Evolutionary conservation across 148 eudicot genomes (phyloP).

Genomic region (Suaeda aralocaspica): DNA sequence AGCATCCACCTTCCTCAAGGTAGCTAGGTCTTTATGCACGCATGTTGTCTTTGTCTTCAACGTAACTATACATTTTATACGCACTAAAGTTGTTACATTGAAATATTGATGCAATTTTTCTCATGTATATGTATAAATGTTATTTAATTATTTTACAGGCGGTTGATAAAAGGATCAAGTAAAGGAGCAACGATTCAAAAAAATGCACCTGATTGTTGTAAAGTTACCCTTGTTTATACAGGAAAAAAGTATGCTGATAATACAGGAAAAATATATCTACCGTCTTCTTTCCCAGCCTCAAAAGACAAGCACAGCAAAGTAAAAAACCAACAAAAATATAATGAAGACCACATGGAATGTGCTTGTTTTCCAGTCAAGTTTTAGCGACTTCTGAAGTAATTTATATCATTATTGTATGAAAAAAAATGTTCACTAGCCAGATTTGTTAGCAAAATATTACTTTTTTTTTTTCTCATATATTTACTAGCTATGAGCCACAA

Average conservation of each 20-base stretch:
- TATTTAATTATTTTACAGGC: slow-evolving; percentile 19
- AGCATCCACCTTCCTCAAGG: slow-evolving; percentile 39
- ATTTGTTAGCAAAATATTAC: background rate
- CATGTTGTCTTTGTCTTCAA: no score
- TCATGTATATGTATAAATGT: background rate
- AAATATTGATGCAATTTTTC: no score
- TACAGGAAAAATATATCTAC: background rate
- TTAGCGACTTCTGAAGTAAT: background rate
- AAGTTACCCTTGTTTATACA: slow-evolving; percentile 37
- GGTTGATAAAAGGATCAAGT: slow-evolving; percentile 33
- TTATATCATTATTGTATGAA: background rate
- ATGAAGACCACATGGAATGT: slow-evolving; percentile 34
- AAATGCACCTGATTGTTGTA: slow-evolving; percentile 50
- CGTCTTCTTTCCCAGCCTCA: slow-evolving; percentile 23
- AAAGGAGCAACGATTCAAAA: slow-evolving; percentile 46
- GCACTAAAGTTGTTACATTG: background rate
- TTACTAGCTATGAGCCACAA: background rate
- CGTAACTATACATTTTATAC: no score
- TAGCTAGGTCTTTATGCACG: no score
- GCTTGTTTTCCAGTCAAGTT: slow-evolving; percentile 39
- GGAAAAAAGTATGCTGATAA: slow-evolving; percentile 35
- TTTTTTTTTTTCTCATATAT: background rate
- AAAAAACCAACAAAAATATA: background rate
- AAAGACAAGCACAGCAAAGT: slow-evolving; percentile 16
- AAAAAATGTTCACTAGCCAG: background rate